These are phyloP conservation scores for Amanita jacksonii DNA, from an alignment of 768 basidiomycete species.

Conservation along the genomic window DNA sequence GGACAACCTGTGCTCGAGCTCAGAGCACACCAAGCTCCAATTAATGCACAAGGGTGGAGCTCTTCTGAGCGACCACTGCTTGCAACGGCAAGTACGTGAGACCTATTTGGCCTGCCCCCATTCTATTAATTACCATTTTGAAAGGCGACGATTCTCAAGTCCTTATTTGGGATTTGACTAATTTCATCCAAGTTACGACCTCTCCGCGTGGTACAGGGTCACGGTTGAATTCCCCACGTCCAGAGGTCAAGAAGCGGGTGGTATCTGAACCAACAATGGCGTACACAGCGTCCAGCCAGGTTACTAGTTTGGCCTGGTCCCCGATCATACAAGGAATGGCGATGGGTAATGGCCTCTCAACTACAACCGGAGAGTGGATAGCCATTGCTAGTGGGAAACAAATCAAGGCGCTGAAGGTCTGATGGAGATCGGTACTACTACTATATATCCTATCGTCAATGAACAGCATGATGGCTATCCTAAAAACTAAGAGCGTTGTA, in stretches of 20 bases:
- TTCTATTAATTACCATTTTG: background rate
- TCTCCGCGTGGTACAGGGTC: slow-evolving; percentile 67
- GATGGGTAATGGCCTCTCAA: slow-evolving; percentile 66
- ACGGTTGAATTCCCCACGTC: slow-evolving; percentile 70
- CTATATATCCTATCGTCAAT: slow-evolving; percentile 6
- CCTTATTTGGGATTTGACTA: slow-evolving; percentile 84
- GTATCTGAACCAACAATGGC: slow-evolving; percentile 77
- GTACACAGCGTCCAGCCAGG: slow-evolving; percentile 67
- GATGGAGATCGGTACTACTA: slow-evolving; percentile 15
- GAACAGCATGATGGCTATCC: too few species aligned
- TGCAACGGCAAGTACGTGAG: slow-evolving; percentile 72
- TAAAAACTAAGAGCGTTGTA: too few species aligned
- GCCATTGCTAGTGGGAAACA: slow-evolving; percentile 76
- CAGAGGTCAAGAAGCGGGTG: slow-evolving; percentile 68
- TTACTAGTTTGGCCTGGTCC: slow-evolving; percentile 86
- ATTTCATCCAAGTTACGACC: slow-evolving; percentile 48
- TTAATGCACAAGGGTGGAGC: slow-evolving; percentile 91
- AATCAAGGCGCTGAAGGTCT: slow-evolving; percentile 77
- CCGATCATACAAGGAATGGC: slow-evolving; percentile 70
- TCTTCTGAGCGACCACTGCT: slow-evolving; percentile 74
- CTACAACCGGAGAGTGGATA: slow-evolving; percentile 77
- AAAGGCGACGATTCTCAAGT: slow-evolving; percentile 90
- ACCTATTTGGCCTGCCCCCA: slow-evolving; percentile 1
- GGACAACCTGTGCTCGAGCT: slow-evolving; percentile 93
- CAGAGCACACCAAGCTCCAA: slow-evolving; percentile 67